phyloP scores from a whole-genome alignment of 2,329 filamentous ascomycete species.

The Epichloe bromicola region DNA sequence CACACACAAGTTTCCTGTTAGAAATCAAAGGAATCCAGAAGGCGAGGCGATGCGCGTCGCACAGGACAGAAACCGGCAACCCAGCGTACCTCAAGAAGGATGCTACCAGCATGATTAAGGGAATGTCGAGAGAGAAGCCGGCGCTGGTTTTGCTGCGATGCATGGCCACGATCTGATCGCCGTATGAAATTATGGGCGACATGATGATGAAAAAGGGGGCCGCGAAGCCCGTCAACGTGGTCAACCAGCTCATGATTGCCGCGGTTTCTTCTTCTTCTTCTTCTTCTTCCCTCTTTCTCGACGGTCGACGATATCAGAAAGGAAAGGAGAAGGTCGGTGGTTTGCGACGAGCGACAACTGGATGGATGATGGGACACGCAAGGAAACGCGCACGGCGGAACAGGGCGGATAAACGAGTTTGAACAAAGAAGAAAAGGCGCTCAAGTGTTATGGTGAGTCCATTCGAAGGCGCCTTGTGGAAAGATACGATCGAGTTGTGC shows the following conservation, averaged over 20 bases:
- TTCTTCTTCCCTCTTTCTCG: background rate
- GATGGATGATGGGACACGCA: background rate
- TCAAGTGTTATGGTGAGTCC: background rate
- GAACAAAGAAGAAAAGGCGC: background rate
- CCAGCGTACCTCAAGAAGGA: constrained; percentile 46
- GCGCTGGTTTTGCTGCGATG: constrained; percentile 49
- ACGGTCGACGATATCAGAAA: no score
- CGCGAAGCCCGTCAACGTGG: constrained; percentile 38
- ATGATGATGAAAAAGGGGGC: constrained; percentile 51
- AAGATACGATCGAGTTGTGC: background rate
- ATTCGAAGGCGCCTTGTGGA: background rate
- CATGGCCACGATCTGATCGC: constrained; percentile 54
- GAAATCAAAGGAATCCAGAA: no score
- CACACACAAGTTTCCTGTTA: background rate
- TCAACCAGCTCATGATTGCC: constrained; percentile 28
- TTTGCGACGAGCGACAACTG: background rate
- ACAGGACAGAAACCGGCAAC: background rate
- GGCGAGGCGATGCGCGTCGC: background rate
- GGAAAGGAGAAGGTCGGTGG: background rate
- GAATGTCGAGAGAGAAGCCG: constrained; percentile 59
- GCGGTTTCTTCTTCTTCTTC: background rate
- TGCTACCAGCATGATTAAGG: constrained; percentile 58
- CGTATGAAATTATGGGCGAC: constrained; percentile 52
- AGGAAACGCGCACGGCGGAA: background rate
- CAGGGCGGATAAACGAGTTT: no score